Percentiles rank a stretch among this genome's conserved stretches.
These are phyloP conservation scores for Tylopilus felleus DNA, from an alignment of 768 basidiomycete genomes.

Conservation along the genomic window DNA sequence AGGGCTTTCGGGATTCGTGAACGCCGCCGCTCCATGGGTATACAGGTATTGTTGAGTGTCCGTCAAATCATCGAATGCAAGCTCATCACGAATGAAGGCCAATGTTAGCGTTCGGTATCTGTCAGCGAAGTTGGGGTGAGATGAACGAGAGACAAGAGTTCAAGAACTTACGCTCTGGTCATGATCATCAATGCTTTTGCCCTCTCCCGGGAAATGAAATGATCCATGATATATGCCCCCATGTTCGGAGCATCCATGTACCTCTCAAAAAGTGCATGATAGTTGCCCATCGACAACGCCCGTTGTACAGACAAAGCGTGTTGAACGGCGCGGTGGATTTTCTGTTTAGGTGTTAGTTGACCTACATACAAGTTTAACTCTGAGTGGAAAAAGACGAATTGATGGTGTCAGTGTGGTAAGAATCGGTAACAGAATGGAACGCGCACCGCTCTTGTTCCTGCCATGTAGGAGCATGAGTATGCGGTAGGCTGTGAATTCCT, in stretches of 20 bases:
- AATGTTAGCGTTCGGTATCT: slow-evolving; percentile 86
- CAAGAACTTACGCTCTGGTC: slow-evolving; percentile 78
- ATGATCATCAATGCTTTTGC: slow-evolving; percentile 84
- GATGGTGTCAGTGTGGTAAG: slow-evolving; percentile 1
- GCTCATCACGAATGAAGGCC: slow-evolving; percentile 70
- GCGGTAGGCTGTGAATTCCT: slow-evolving; percentile 96
- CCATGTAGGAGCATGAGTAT: slow-evolving; percentile 95
- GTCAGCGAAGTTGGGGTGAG: slow-evolving; percentile 6
- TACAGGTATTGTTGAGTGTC: slow-evolving; percentile 67
- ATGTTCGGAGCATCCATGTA: slow-evolving; percentile 88
- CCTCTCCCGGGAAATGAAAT: slow-evolving; percentile 91
- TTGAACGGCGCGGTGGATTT: slow-evolving; percentile 69
- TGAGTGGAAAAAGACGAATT: slow-evolving; percentile 30
- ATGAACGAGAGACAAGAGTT: not conserved
- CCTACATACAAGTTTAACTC: slow-evolving; percentile 96
- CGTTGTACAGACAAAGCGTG: slow-evolving; percentile 91
- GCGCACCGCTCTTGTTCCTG: slow-evolving; percentile 86
- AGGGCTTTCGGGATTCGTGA: slow-evolving; percentile 57
- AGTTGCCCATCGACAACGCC: slow-evolving; percentile 89
- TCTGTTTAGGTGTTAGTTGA: slow-evolving; percentile 94
- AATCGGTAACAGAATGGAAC: not conserved
- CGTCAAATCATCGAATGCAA: slow-evolving; percentile 72
- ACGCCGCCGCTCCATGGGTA: slow-evolving; percentile 64
- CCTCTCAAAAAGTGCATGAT: slow-evolving; percentile 85
- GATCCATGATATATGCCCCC: slow-evolving; percentile 99